Base-by-base conservation (phyloP, 352 stramenopile species). In the Pythium pyrilobum region DNA sequence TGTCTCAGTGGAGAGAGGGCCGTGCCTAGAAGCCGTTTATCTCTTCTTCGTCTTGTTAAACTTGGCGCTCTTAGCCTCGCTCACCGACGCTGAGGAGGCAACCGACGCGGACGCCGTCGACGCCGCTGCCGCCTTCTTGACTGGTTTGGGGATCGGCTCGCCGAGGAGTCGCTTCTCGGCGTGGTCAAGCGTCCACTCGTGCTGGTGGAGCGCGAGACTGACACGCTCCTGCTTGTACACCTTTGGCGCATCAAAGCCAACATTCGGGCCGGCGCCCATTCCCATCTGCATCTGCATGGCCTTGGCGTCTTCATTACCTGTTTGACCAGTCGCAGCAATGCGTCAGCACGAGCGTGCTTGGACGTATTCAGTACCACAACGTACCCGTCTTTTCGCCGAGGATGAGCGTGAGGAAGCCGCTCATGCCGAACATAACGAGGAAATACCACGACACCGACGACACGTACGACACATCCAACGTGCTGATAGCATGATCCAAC, bases 381-480 rank as follows among this genome's bases (percentile, higher is more conserved):
- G 23, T 27, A 58, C 84, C 80, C 39, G 67, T 84, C 59, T 96
- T 72, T 47, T 98, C 93, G 39, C 97, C 96, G 46, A 98, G 88
- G 49, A 98, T 95, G 34, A 99, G 81, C 63, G 83, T 89, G 48
- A 99, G 95, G 60, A 99, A 98, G 36, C 89, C 93, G 57, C 95
- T 89, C 59, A 99, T 89, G 62, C 96, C 97, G 66, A 98, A 99
- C 88, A 98, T 99, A 44, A 99, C 93, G 56, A 99, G 83, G 74
- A 99, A 99, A 71, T 99, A 99, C 96, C 96, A 99, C 56, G 86
- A 98, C 18, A 99, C 82, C 46, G 84, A 97, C 24, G 83, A 98
- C 23, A 99, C 97, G 71, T 99, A 99, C 51, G 86, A 98, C 42
- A 97, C 96, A 62, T 99, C 96, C 27, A 99, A 78, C 24, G 94